These are phyloP conservation scores for Xylaria sp. DNA, from an alignment of 2,329 filamentous ascomycete genomes.

Conservation along the genomic window DNA sequence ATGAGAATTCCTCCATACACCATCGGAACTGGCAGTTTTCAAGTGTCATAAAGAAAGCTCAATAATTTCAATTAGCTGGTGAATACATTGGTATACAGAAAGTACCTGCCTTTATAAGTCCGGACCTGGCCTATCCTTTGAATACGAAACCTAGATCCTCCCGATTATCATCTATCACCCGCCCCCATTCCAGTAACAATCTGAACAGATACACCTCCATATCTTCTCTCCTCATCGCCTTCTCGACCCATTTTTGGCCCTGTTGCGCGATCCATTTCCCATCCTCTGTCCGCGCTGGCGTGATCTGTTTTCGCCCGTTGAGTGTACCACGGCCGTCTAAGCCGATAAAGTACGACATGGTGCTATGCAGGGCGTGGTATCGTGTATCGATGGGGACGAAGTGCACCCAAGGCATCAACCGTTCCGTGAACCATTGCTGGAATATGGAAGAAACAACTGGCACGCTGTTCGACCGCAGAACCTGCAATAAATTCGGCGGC, in stretches of 20 bases:
- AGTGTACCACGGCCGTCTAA: slow-evolving; percentile 51
- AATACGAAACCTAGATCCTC: slow-evolving; percentile 50
- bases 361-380: slow-evolving; percentile 75
- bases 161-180: slow-evolving; percentile 67
- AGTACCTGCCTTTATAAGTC: not conserved
- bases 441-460: slow-evolving; percentile 77
- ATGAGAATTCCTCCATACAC: too few relatives aligned
- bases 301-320: slow-evolving; percentile 53
- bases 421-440: slow-evolving; percentile 78
- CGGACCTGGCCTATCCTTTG: not conserved
- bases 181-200: slow-evolving; percentile 76
- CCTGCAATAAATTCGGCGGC: slow-evolving; percentile 62
- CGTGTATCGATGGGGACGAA: slow-evolving; percentile 79
- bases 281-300: slow-evolving; percentile 57
- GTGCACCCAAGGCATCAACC: slow-evolving; percentile 77
- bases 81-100: not conserved
- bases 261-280: slow-evolving; percentile 69
- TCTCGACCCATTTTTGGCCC: slow-evolving; percentile 68
- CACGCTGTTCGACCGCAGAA: slow-evolving; percentile 68
- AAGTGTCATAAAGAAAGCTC: too few relatives aligned
- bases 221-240: slow-evolving; percentile 71
- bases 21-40: too few relatives aligned
- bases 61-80: not conserved
- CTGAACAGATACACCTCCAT: slow-evolving; percentile 83
- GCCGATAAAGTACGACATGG: slow-evolving; percentile 75